Percentiles rank a stretch among this genome's conserved stretches.
phyloP scores from a whole-genome alignment of 768 basidiomycete species.

The Vararia minispora region DNA sequence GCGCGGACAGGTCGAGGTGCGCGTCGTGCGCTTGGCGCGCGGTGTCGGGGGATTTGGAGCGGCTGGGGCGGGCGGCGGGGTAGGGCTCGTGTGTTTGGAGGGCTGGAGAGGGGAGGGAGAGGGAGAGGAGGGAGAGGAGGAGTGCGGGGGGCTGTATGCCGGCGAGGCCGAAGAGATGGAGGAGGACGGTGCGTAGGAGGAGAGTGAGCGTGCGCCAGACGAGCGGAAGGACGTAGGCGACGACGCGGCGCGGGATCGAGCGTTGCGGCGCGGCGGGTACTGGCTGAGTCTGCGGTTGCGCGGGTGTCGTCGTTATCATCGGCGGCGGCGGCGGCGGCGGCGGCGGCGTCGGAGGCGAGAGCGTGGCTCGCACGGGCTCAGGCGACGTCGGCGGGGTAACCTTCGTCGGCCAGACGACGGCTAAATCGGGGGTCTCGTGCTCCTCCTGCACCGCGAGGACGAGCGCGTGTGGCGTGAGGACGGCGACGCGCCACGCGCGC shows the following conservation, averaged over 20 bases:
- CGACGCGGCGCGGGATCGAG: constrained; percentile 7
- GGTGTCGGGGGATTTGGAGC: neutral
- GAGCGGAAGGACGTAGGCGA: constrained; percentile 8
- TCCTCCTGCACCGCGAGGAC: constrained; percentile 8
- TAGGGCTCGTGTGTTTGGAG: constrained; percentile 1
- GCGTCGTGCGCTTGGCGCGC: neutral
- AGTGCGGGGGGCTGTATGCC: constrained; percentile 4
- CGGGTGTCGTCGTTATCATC: constrained; percentile 1
- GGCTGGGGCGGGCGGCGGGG: neutral
- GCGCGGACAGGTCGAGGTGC: no score
- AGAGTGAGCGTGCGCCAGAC: constrained; percentile 9
- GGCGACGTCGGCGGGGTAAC: constrained; percentile 3
- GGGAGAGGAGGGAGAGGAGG: constrained; percentile 7
- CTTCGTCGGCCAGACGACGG: constrained; percentile 2
- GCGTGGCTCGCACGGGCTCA: neutral
- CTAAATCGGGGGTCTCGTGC: constrained; percentile 1
- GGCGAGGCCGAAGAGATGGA: constrained; percentile 7
- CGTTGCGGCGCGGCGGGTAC: neutral
- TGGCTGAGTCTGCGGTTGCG: constrained; percentile 1
- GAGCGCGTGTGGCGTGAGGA: constrained; percentile 22
- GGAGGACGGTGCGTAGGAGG: constrained; percentile 8
- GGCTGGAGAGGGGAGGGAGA: constrained; percentile 4
- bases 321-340: no score
- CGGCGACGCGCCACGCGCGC: constrained; percentile 21
- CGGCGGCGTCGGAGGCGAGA: no score